Percentiles rank a stretch among this genome's conserved stretches.
phyloP scores from a whole-genome alignment of 495 filamentous ascomycete genomes.

The Neurospora cerealis region DNA sequence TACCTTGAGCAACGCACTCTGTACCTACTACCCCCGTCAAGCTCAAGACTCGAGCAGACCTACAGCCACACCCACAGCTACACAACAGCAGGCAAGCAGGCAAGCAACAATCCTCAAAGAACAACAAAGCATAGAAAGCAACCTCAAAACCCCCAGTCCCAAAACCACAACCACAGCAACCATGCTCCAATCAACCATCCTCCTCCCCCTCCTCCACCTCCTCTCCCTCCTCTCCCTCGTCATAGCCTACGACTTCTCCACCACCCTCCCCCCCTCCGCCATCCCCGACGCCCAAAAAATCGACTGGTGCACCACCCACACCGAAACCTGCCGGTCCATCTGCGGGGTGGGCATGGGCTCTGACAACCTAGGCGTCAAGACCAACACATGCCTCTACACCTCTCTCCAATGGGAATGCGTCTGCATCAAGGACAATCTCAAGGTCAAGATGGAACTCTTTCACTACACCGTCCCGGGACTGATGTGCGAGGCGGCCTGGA shows the following conservation, averaged over 20 bases:
- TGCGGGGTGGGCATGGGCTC: background rate
- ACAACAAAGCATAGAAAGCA: background rate
- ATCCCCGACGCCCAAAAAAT: background rate
- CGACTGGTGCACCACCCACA: background rate
- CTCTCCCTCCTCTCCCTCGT: background rate
- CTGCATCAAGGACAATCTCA: background rate
- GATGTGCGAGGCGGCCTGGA: background rate
- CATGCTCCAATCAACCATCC: background rate
- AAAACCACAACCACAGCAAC: background rate
- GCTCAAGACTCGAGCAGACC: background rate
- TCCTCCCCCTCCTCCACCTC: background rate
- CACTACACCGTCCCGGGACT: background rate
- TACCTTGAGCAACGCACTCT: background rate
- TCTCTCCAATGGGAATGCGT: background rate
- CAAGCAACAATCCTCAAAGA: background rate
- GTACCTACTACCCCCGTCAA: background rate
- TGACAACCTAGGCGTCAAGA: accelerated
- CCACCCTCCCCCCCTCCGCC: background rate
- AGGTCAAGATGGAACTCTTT: background rate
- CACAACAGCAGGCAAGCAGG: background rate
- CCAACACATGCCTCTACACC: accelerated
- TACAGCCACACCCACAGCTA: background rate
- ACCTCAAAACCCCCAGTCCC: background rate
- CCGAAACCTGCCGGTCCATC: background rate
- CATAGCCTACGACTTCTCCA: background rate